Conservation (phyloP, 2,329 filamentous ascomycete genomes). For the Sporothrix protearum region DNA sequence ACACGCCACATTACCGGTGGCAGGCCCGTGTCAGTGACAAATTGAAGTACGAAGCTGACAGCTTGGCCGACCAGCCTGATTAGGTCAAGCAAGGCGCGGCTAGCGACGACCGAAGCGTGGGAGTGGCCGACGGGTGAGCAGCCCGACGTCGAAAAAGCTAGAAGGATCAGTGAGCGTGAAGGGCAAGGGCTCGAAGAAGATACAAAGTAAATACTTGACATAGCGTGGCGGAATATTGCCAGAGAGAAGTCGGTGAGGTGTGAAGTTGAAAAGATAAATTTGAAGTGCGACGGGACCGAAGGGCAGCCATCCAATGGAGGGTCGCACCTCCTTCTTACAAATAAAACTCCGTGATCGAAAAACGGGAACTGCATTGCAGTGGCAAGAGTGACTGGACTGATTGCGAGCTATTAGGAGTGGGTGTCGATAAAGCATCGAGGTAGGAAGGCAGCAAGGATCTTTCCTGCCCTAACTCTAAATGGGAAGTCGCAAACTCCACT, state of each 20-base stretch:
- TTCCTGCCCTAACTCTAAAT: not conserved
- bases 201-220: no score
- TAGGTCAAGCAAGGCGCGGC: slow-evolving; percentile 3
- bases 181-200: not conserved
- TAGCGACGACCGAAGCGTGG: slow-evolving; percentile 6
- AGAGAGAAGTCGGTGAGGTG: not conserved
- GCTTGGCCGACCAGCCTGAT: not conserved
- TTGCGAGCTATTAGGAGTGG: not conserved
- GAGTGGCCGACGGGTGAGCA: slow-evolving; percentile 7
- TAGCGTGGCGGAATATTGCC: not conserved
- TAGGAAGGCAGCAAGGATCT: not conserved
- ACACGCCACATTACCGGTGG: not conserved
- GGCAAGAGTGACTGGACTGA: not conserved
- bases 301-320: not conserved
- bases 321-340: slow-evolving; percentile 12
- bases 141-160: not conserved
- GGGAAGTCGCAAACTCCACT: not conserved
- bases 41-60: slow-evolving; percentile 9
- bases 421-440: not conserved
- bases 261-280: not conserved
- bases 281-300: not conserved
- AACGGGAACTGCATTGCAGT: not conserved
- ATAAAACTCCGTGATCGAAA: not conserved
- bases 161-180: not conserved
- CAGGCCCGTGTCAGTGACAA: not conserved